Conservation (phyloP, 768 basidiomycete genomes). For the Calocybe indica region DNA sequence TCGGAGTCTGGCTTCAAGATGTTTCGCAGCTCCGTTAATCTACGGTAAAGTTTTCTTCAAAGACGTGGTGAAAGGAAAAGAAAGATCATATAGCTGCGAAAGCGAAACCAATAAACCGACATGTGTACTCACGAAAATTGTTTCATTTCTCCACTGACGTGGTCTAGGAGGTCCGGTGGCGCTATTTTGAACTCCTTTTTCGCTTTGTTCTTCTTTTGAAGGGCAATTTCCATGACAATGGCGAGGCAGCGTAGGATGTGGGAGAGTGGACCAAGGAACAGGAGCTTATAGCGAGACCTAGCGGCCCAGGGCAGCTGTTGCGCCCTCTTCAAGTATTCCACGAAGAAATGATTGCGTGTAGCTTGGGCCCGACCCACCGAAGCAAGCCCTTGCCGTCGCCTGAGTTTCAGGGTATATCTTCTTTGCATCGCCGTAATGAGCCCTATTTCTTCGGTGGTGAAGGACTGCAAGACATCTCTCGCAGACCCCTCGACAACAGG, state of each 20-base stretch:
- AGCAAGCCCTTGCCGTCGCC: slow-evolving; percentile 2
- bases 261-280: slow-evolving; percentile 34
- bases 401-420: slow-evolving; percentile 4
- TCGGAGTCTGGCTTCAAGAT: slow-evolving; percentile 21
- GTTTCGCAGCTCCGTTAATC: slow-evolving; percentile 10
- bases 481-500: no score
- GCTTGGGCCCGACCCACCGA: slow-evolving; percentile 6
- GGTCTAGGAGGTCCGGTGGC: slow-evolving; percentile 29
- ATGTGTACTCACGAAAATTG: slow-evolving; percentile 24
- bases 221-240: slow-evolving; percentile 15
- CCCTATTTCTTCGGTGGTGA: slow-evolving; percentile 14
- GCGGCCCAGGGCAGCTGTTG: slow-evolving; percentile 19
- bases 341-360: slow-evolving; percentile 18
- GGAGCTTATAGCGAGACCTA: slow-evolving; percentile 22
- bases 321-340: slow-evolving; percentile 19
- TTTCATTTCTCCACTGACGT: slow-evolving; percentile 20
- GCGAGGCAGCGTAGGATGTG: slow-evolving; percentile 37
- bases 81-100: no score
- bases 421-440: slow-evolving; percentile 18
- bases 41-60: slow-evolving; percentile 3
- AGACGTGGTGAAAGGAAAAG: no score
- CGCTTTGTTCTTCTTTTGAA: slow-evolving; percentile 20
- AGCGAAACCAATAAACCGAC: not conserved
- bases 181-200: slow-evolving; percentile 22
- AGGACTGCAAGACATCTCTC: no score